Conservation (phyloP, 2,329 filamentous ascomycete species). For the Aurifilum marmelostoma region DNA sequence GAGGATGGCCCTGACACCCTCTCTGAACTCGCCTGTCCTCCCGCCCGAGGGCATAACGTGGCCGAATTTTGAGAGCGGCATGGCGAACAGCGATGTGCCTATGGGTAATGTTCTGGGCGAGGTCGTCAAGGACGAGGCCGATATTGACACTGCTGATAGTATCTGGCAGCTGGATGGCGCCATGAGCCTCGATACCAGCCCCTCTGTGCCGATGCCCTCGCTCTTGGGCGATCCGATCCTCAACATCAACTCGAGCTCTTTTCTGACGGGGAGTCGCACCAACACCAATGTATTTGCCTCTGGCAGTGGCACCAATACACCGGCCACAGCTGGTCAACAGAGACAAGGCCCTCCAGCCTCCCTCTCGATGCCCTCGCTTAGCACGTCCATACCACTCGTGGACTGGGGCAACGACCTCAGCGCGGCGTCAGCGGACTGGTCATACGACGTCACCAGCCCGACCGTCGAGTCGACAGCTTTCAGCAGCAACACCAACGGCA, state of each 20-base stretch:
- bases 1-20: slow-evolving; percentile 40
- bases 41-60: slow-evolving; percentile 25
- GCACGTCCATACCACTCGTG: slow-evolving; percentile 8
- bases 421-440: slow-evolving; percentile 25
- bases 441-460: slow-evolving; percentile 27
- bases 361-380: slow-evolving; percentile 23
- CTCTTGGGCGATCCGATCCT: slow-evolving; percentile 25
- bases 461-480: slow-evolving; percentile 20
- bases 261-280: slow-evolving; percentile 9
- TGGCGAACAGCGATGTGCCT: slow-evolving; percentile 2
- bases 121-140: slow-evolving; percentile 27
- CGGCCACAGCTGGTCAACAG: not conserved
- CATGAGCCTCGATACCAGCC: slow-evolving; percentile 17
- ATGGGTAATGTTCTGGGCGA: slow-evolving; percentile 25
- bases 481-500: slow-evolving; percentile 9
- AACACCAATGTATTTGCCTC: slow-evolving; percentile 13
- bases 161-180: slow-evolving; percentile 12
- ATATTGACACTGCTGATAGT: slow-evolving; percentile 1
- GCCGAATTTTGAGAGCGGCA: not conserved
- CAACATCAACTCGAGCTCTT: slow-evolving; percentile 14
- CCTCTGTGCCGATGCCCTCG: slow-evolving; percentile 4
- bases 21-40: slow-evolving; percentile 32
- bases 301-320: slow-evolving; percentile 8
- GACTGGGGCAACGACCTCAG: slow-evolving; percentile 21
- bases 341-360: not conserved